Conservation (phyloP, 2,329 filamentous ascomycete genomes). For the Emericellopsis atlantica region DNA sequence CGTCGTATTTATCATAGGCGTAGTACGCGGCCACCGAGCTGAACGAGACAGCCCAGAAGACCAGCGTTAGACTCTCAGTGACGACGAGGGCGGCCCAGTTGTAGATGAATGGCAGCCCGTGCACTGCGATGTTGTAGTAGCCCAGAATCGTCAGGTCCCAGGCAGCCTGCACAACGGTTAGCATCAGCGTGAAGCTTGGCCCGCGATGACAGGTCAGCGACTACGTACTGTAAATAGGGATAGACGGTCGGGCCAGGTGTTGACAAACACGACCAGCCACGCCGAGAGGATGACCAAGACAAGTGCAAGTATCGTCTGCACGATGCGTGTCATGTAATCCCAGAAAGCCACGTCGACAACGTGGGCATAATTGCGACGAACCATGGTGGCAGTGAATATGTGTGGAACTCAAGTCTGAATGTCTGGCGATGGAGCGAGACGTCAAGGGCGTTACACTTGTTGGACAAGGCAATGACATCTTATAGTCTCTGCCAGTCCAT, state of each 20-base stretch:
- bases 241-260: neutral
- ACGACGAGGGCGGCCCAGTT: slow-evolving; percentile 1
- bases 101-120: slow-evolving; percentile 3
- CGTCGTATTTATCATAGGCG: neutral
- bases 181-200: neutral
- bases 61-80: neutral
- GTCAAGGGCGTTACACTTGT: too few relatives aligned
- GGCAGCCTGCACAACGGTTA: neutral
- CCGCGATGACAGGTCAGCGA: neutral
- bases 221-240: slow-evolving; percentile 1
- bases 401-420: neutral
- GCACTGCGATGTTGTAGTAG: slow-evolving; percentile 2
- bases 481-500: too few relatives aligned
- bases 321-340: slow-evolving; percentile 1
- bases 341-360: slow-evolving; percentile 1
- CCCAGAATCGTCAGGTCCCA: slow-evolving; percentile 1
- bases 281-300: slow-evolving; percentile 1
- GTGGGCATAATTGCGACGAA: slow-evolving; percentile 1
- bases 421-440: neutral
- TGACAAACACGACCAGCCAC: neutral
- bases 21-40: slow-evolving; percentile 1
- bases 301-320: neutral
- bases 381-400: neutral
- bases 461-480: too few relatives aligned
- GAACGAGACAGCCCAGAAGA: neutral